Conservation (phyloP, 208 protist species). For the Trypanosoma cruzi region DNA sequence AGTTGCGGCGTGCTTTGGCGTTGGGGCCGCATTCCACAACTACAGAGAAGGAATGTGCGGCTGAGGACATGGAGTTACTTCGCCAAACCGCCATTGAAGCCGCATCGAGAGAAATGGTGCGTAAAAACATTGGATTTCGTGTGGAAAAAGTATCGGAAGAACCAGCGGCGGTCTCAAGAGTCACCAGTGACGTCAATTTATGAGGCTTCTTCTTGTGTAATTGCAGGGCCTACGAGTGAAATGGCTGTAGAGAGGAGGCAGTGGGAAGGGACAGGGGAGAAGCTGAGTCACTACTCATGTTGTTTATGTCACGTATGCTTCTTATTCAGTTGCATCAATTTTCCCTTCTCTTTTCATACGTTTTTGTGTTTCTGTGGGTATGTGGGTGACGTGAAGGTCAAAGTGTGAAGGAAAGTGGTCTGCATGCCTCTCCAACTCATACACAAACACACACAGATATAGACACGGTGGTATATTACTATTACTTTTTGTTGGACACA, state of each 20-base stretch:
- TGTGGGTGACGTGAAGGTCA: too few relatives aligned
- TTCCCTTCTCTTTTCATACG: not conserved
- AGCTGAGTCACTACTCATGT: too few relatives aligned
- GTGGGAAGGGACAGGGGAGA: too few relatives aligned
- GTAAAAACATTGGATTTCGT: conserved; percentile 78
- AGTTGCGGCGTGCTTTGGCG: conserved; percentile 69
- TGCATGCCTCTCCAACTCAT: not conserved
- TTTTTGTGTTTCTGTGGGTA: too few relatives aligned
- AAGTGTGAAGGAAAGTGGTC: not conserved
- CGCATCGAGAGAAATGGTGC: conserved; percentile 68
- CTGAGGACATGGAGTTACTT: conserved; percentile 40
- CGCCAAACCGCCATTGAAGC: conserved; percentile 65
- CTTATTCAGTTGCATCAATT: too few relatives aligned
- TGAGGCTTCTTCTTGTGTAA: too few relatives aligned
- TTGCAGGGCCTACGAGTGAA: too few relatives aligned
- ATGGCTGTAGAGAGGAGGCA: too few relatives aligned
- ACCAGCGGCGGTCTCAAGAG: conserved; percentile 29
- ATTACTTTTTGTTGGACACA: too few relatives aligned
- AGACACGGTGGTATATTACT: not conserved
- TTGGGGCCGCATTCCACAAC: conserved; percentile 33
- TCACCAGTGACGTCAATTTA: not conserved
- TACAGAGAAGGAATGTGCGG: not conserved
- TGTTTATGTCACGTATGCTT: too few relatives aligned
- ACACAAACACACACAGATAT: conserved; percentile 1
- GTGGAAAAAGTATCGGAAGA: conserved; percentile 50